Conservation (phyloP, 2,329 filamentous ascomycete species). For the Neopestalotiopsis sp. region DNA sequence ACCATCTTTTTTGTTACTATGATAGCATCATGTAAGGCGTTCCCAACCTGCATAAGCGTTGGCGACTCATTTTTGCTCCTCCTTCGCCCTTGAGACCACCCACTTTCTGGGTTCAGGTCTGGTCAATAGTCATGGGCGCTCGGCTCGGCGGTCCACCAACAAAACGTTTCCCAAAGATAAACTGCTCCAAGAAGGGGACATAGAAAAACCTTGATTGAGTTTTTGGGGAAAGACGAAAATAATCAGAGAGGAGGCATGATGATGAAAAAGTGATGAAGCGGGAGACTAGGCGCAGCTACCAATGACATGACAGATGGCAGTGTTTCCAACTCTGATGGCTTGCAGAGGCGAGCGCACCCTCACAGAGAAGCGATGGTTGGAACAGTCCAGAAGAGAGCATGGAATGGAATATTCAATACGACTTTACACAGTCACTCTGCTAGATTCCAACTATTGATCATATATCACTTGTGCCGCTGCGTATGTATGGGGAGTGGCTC, state of each 20-base stretch:
- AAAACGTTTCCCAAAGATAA: background rate
- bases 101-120: background rate
- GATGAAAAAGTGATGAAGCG: background rate
- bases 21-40: background rate
- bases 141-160: background rate
- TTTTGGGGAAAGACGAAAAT: background rate
- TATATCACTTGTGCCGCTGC: conserved; percentile 10
- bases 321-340: background rate
- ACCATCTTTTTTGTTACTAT: background rate
- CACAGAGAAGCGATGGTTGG: background rate
- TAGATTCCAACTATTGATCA: conserved; percentile 3
- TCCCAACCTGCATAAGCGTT: conserved; percentile 16
- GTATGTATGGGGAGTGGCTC: background rate
- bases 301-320: background rate
- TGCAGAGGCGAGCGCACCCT: conserved; percentile 17
- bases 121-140: background rate
- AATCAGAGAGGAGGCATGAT: background rate
- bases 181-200: background rate
- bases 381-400: background rate
- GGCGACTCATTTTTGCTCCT: background rate
- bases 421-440: background rate
- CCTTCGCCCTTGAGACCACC: background rate
- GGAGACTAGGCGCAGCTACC: conserved; percentile 5
- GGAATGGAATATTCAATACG: background rate
- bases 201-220: background rate